Evolutionary conservation across 345 rosid species (phyloP), one percentile per base, ranked within the genome.

Genomic region (Raphanus raphanistrum): DNA sequence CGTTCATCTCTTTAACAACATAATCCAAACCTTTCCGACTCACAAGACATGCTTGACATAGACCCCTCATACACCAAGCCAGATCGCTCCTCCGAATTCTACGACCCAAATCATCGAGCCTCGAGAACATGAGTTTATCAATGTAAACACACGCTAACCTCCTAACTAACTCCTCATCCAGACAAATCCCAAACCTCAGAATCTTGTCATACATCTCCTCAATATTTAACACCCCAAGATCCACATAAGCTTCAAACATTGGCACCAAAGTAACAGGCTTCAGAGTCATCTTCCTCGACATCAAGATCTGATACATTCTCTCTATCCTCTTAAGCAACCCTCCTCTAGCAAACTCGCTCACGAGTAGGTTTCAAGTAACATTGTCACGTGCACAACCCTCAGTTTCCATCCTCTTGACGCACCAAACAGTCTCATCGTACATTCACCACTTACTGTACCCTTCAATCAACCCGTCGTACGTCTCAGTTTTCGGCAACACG

Each of bases 21-120:
- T 77, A 81, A 72, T 85, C 90, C 78, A 90, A 79, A 76, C 95
- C 95, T 83, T 84, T 82, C 15, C 78, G 77, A 71, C 97, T 92
- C 82, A 83, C 82, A 60, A 60, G 35, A 32, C 64, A 62, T 28
- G 83, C 85, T 78, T 88, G 90, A 10, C 87, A 88, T 84, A 76
- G 82, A 28, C 6, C 87, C 38, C 86, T 84, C 4, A 90, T 75
- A 79, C 86, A 88, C 97, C 93, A 92, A 41, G 82, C 82, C 12
- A 86, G 83, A 43, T 86, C 80, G 0, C 71, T 80, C 78, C 80
- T 81, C 70, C 89, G 86, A 82, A 84, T 84, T 76, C 85, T 70
- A 55, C 84, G 82, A 73, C 86, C 90, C 76, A 88, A 78, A 55
- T 90, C 82, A 62, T 86, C 91, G 36, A 1, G 92, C 52, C 92